Conservation (phyloP, 1,139 yeast genomes). For the Hansenula sp. region DNA sequence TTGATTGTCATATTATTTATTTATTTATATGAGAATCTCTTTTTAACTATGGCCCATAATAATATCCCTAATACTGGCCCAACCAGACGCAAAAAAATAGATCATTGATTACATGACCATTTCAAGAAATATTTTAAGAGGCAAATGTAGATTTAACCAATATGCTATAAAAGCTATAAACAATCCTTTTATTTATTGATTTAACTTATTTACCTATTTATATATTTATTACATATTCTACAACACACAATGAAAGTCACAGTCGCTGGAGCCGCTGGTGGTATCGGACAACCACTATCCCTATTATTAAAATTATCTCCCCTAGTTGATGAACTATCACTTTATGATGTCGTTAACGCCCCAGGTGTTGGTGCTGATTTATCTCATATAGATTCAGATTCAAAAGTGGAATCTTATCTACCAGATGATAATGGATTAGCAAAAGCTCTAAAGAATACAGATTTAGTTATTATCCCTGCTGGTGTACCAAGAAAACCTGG, state of each 20-base stretch:
- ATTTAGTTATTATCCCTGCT: constrained; percentile 86
- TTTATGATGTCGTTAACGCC: constrained; percentile 85
- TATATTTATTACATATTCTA: too few species aligned
- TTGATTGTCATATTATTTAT: too few species aligned
- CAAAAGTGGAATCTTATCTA: constrained; percentile 63
- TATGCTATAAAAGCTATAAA: too few species aligned
- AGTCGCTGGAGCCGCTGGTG: constrained; percentile 80
- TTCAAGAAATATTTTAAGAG: too few species aligned
- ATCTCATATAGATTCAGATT: constrained; percentile 82
- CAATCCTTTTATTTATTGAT: too few species aligned
- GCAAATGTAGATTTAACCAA: too few species aligned
- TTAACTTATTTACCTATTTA: background rate
- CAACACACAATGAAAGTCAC: constrained; percentile 44
- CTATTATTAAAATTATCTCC: constrained; percentile 64
- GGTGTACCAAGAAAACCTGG: constrained; percentile 99
- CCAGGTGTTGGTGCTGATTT: constrained; percentile 94
- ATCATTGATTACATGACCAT: background rate
- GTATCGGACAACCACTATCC: constrained; percentile 93
- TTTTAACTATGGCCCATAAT: too few species aligned
- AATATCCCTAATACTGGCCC: too few species aligned
- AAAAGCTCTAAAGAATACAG: constrained; percentile 63
- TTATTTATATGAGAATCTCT: too few species aligned
- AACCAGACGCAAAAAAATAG: too few species aligned
- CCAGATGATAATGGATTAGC: constrained; percentile 58
- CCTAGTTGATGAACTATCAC: constrained; percentile 55